Percentiles rank a stretch among this genome's conserved stretches.
Conservation (phyloP, 177 flowering plant genomes). For the Vitis hybrid region DNA sequence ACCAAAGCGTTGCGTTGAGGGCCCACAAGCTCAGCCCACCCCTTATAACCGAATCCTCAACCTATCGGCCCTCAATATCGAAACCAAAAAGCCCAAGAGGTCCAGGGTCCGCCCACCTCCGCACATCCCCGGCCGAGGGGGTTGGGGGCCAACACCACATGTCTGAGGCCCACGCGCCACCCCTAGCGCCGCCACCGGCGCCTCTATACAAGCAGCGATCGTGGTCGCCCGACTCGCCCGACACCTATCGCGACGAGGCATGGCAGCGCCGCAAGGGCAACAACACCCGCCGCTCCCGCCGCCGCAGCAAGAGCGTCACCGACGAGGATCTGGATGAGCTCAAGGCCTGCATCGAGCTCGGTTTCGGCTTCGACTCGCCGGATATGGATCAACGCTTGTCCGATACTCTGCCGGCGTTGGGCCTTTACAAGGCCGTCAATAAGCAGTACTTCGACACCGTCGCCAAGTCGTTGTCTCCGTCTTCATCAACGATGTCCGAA, state of each 20-base stretch:
- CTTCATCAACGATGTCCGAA: constrained; percentile 26
- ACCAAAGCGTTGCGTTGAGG: not conserved
- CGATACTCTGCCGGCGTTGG: constrained; percentile 77
- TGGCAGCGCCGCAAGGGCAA: constrained; percentile 43
- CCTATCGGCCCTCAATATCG: not conserved
- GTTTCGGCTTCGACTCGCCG: constrained; percentile 79
- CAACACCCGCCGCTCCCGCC: constrained; percentile 8
- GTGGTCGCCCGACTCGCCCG: constrained; percentile 86
- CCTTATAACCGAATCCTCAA: constrained; percentile 4
- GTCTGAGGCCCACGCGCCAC: constrained; percentile 3
- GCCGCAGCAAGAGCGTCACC: constrained; percentile 68
- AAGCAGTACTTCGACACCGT: constrained; percentile 50
- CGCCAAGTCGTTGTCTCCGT: constrained; percentile 31
- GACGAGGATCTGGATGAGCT: constrained; percentile 90
- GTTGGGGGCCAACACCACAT: not conserved
- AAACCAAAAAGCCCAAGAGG: not conserved
- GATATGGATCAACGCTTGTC: constrained; percentile 53
- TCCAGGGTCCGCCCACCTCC: constrained; percentile 26
- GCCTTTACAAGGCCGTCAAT: constrained; percentile 66
- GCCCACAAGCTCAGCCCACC: not conserved
- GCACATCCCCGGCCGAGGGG: constrained; percentile 18
- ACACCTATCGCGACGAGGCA: constrained; percentile 61
- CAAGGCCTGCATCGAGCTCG: constrained; percentile 81
- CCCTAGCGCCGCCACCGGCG: constrained; percentile 10
- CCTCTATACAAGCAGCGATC: constrained; percentile 66